These are phyloP conservation scores for Lagenidium sp. DNA, from an alignment of 352 stramenopile species.

Conservation along the genomic window DNA sequence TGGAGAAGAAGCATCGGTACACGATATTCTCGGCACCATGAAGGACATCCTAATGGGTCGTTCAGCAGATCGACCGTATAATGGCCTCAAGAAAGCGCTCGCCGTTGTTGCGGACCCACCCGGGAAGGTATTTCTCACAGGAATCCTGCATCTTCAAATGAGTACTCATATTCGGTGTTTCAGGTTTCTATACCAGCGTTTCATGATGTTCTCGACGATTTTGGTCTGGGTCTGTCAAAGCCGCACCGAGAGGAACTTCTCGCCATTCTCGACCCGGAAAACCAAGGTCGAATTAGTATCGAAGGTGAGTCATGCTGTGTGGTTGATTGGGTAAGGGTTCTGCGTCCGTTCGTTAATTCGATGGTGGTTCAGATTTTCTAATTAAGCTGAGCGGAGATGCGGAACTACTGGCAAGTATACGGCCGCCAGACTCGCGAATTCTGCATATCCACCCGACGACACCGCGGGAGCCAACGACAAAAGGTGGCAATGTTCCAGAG, in stretches of 20 bases:
- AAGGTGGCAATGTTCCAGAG: too few species aligned
- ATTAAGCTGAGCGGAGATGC: constrained; percentile 52
- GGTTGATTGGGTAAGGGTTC: too few species aligned
- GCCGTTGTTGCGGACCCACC: constrained; percentile 53
- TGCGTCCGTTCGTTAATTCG: too few species aligned
- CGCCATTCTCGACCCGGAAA: constrained; percentile 41
- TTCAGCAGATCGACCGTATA: constrained; percentile 58
- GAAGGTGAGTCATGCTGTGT: constrained; percentile 33
- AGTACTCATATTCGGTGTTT: too few species aligned
- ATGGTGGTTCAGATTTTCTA: not conserved
- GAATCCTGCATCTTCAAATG: too few species aligned
- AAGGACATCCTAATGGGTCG: constrained; percentile 47
- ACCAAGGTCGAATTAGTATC: constrained; percentile 45
- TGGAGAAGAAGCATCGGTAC: constrained; percentile 27
- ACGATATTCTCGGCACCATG: constrained; percentile 63
- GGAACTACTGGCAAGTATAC: constrained; percentile 38
- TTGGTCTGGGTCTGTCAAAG: constrained; percentile 34
- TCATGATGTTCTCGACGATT: constrained; percentile 63
- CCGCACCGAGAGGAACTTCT: constrained; percentile 33
- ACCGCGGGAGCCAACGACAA: too few species aligned
- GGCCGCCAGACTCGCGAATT: not conserved
- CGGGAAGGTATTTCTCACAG: too few species aligned
- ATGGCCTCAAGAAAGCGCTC: constrained; percentile 74
- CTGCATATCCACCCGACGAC: too few species aligned
- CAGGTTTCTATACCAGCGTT: constrained; percentile 60